Conservation (phyloP, 2,329 filamentous ascomycete genomes). For the Chaetomium sp. region DNA sequence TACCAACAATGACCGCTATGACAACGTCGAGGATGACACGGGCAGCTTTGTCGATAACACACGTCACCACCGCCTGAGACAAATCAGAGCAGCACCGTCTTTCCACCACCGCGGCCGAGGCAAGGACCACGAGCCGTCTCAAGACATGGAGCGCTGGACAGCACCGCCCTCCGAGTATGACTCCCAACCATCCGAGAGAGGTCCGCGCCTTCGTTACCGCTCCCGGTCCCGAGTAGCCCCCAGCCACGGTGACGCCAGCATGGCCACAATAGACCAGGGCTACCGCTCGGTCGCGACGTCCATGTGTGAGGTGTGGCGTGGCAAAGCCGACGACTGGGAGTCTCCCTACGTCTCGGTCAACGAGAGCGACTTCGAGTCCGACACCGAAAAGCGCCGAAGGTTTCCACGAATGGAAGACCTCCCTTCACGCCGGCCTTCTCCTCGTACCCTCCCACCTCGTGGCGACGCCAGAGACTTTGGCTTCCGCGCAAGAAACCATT, state of each 20-base stretch:
- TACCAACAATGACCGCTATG: no score
- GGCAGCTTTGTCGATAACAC: no score
- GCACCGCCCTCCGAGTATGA: neutral
- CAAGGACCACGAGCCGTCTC: neutral
- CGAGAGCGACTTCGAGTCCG: slow-evolving; percentile 9
- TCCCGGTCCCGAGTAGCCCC: neutral
- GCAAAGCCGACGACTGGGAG: slow-evolving; percentile 22
- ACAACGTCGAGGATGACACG: no score
- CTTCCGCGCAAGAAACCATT: neutral
- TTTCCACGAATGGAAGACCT: slow-evolving; percentile 4
- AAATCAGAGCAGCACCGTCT: neutral
- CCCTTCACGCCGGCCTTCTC: slow-evolving; percentile 4
- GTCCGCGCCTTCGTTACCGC: neutral
- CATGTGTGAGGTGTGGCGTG: slow-evolving; percentile 23
- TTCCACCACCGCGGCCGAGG: neutral
- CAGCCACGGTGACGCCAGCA: slow-evolving; percentile 5
- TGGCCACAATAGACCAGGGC: slow-evolving; percentile 13
- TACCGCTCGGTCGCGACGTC: slow-evolving; percentile 15
- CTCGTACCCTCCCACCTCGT: slow-evolving; percentile 4
- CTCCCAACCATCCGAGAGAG: neutral
- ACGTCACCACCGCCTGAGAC: neutral
- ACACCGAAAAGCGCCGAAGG: slow-evolving; percentile 1
- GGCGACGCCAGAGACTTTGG: slow-evolving; percentile 7
- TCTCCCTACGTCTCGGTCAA: slow-evolving; percentile 19
- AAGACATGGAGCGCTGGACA: neutral